Conservation (phyloP, 2,329 filamentous ascomycete species). For the Neofusicoccum umdonicola region DNA sequence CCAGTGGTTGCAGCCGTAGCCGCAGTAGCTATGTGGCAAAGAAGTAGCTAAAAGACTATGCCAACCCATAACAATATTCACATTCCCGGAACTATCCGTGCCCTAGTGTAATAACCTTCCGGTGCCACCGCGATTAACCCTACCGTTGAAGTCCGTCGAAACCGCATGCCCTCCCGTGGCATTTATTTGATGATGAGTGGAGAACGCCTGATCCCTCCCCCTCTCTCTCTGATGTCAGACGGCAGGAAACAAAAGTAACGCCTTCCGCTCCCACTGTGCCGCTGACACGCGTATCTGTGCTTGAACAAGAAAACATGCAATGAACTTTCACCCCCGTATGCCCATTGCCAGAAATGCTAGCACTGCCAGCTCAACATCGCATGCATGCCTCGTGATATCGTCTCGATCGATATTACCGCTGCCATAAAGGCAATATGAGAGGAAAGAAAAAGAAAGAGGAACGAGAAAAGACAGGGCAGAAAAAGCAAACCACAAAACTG, state of each 20-base stretch:
- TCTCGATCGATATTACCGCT: neutral
- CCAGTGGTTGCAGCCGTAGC: neutral
- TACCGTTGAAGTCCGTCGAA: neutral
- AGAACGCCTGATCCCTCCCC: neutral
- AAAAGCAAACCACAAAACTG: neutral
- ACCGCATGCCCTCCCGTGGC: neutral
- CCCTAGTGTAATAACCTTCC: too few species aligned
- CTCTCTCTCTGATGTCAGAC: neutral
- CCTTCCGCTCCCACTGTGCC: conserved; percentile 5
- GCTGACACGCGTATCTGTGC: neutral
- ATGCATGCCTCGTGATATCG: conserved; percentile 9
- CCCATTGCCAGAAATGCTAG: conserved; percentile 2
- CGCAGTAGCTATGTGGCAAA: neutral
- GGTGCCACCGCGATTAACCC: neutral
- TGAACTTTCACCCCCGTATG: neutral
- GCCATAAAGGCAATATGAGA: neutral
- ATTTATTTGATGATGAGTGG: neutral
- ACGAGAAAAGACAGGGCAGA: neutral
- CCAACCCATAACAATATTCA: too few species aligned
- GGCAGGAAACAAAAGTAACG: neutral
- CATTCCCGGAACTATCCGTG: too few species aligned
- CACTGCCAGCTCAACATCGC: neutral
- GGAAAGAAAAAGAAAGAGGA: neutral
- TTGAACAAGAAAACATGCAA: neutral
- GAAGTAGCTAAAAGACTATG: neutral